A percentile compares a stretch with the other conserved stretches of the same genome.
Conservation (phyloP, 2,329 filamentous ascomycete species). For the Ascochyta lentis region DNA sequence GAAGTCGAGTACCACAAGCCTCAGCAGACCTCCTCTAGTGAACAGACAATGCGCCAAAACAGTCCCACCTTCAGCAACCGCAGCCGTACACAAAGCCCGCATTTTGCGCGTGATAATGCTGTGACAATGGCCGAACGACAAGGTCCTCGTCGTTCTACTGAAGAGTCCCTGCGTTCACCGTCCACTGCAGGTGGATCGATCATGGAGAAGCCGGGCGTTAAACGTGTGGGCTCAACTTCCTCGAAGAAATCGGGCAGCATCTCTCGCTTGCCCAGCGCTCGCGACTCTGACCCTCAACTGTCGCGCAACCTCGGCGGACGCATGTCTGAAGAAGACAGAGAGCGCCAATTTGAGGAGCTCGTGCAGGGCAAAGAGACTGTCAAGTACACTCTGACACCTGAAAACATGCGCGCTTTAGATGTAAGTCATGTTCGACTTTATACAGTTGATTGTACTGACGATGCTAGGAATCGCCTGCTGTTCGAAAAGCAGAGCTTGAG, state of each 20-base stretch:
- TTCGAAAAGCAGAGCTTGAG: conserved; percentile 28
- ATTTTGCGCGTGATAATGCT: conserved; percentile 27
- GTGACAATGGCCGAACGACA: conserved; percentile 28
- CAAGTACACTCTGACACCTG: conserved; percentile 58
- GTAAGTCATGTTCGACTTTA: conserved; percentile 40
- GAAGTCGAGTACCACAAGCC: conserved; percentile 32
- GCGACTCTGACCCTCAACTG: conserved; percentile 40
- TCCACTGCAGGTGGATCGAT: conserved; percentile 21
- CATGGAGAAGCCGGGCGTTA: conserved; percentile 36
- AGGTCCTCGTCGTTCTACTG: conserved; percentile 29
- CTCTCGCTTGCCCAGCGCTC: conserved; percentile 40
- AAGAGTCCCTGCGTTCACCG: conserved; percentile 32
- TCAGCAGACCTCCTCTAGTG: conserved; percentile 1
- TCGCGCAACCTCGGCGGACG: conserved; percentile 39
- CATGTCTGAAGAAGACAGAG: conserved; percentile 49
- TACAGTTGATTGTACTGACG: conserved; percentile 1
- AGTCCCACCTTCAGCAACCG: conserved; percentile 22
- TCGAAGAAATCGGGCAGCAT: conserved; percentile 42
- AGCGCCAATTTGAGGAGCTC: conserved; percentile 56
- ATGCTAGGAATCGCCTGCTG: conserved; percentile 31
- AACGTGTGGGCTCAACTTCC: conserved; percentile 42
- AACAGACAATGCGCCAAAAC: conserved; percentile 10
- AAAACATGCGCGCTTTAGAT: conserved; percentile 53
- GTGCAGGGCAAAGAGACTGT: conserved; percentile 57
- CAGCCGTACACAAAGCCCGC: conserved; percentile 25